These are phyloP conservation scores for Boeremia lycopersici DNA, from an alignment of 2,329 filamentous ascomycete species.

Conservation along the genomic window DNA sequence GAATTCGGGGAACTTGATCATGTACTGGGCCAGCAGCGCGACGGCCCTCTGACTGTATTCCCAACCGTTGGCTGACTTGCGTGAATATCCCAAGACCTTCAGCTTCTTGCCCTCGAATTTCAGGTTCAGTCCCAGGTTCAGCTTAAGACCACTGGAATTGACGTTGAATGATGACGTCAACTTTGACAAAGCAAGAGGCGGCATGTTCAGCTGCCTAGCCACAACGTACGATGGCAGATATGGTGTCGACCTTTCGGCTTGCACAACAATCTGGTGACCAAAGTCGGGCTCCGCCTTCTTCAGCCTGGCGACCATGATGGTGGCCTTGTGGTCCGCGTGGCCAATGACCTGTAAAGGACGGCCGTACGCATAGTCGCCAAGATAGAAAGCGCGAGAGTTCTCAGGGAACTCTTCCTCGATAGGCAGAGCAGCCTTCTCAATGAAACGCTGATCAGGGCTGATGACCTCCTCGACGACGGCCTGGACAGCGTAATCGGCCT, in stretches of 20 bases:
- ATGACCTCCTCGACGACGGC: slow-evolving; percentile 87
- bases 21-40: slow-evolving; percentile 81
- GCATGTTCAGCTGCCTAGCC: slow-evolving; percentile 78
- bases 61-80: slow-evolving; percentile 86
- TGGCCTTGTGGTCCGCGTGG: slow-evolving; percentile 75
- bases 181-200: slow-evolving; percentile 89
- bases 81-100: slow-evolving; percentile 94
- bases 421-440: slow-evolving; percentile 85
- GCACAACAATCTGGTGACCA: slow-evolving; percentile 71
- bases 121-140: slow-evolving; percentile 92
- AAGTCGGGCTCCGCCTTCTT: slow-evolving; percentile 82
- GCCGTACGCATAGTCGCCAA: slow-evolving; percentile 92
- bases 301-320: slow-evolving; percentile 76
- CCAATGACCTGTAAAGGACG: slow-evolving; percentile 82
- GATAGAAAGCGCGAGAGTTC: slow-evolving; percentile 84
- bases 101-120: slow-evolving; percentile 96
- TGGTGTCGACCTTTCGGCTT: slow-evolving; percentile 71
- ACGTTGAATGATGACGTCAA: slow-evolving; percentile 94
- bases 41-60: slow-evolving; percentile 90
- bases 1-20: slow-evolving; percentile 93
- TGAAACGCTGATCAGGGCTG: slow-evolving; percentile 90
- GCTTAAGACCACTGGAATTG: slow-evolving; percentile 76
- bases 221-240: slow-evolving; percentile 92
- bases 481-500: slow-evolving; percentile 90
- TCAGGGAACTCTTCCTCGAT: slow-evolving; percentile 91